Conservation (phyloP, 192 early-diverging fungal genomes). For the Backusella australiensis region DNA sequence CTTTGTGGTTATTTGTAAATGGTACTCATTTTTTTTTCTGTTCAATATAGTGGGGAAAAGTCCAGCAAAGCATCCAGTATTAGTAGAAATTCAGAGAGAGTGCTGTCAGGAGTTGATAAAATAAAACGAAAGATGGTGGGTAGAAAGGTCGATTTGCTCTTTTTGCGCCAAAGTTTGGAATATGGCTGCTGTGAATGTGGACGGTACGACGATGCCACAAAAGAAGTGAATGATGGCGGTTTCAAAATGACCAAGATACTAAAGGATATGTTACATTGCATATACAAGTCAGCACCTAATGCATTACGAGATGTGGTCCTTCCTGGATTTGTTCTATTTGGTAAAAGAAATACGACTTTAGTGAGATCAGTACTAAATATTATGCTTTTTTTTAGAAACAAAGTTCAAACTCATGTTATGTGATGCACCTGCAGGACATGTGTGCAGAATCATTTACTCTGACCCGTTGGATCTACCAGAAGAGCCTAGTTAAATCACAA, state of each 20-base stretch:
- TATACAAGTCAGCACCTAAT: not conserved
- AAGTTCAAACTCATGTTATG: not conserved
- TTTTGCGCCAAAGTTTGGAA: not conserved
- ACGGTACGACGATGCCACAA: not conserved
- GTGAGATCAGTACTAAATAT: not conserved
- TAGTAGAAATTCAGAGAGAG: not conserved
- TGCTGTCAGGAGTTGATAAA: too few relatives aligned
- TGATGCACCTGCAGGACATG: not conserved
- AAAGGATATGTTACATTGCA: not conserved
- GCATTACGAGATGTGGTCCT: not conserved
- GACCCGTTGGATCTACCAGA: not conserved
- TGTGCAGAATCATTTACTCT: not conserved
- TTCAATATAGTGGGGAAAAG: conserved; percentile 2
- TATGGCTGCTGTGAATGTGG: not conserved
- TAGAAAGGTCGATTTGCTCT: too few relatives aligned
- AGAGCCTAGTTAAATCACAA: not conserved
- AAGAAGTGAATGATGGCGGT: not conserved
- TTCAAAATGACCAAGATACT: not conserved
- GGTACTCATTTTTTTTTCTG: not conserved
- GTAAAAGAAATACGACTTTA: not conserved
- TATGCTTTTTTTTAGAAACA: not conserved
- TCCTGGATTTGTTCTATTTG: not conserved
- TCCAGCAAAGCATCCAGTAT: not conserved
- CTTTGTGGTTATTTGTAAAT: conserved; percentile 4
- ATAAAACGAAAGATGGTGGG: too few relatives aligned